Evolutionary conservation across 768 basidiomycete genomes (phyloP), one percentile per base, ranked within the genome.

Genomic region (Suillus sp.): DNA sequence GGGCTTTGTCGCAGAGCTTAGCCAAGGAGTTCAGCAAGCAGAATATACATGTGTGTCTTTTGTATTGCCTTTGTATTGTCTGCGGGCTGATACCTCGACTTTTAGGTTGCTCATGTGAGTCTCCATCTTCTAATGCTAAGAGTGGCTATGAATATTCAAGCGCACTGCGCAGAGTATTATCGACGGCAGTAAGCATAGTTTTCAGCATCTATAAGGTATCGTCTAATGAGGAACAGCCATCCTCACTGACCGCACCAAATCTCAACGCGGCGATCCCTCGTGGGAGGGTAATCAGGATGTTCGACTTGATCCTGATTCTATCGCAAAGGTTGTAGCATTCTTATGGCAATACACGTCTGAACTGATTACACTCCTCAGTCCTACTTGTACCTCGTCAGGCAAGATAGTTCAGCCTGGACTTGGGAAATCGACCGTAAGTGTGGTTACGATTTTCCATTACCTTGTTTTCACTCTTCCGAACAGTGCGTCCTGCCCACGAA

Each of bases 371-470:
- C 18, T 32, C 22, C 57, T 11, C 65, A 92, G 90, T 76, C 86
- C 1, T 91, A 91, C 68, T 75, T 89, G 38, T 84, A 83, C 70
- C 84, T 93, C 22, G 82, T 78, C 8, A 82, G 85, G 58, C 91
- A 92, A 75, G 88, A 90, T 59, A 81, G 84, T 34, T 88, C 88
- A 45, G 83, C 88, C 7, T 90, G 84, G 88, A 87, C 89, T 10
- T 93, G 90, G 89, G 91, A 92, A 70, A 79, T 93, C 34, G 91
- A 92, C 66, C 78, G 90, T 91, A 69, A 78, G 89, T 77, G 3
- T 57, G 22, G 27, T 50, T 50, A 37, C 3, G 40, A 1, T 51
- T 42, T 14, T 6, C 11, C 27, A 40, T 38, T 57, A 57, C 22
- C 8, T 1, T 30, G n/a, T 32, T 14, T 6, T 37, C 14, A 38